Conservation (phyloP, 2,329 filamentous ascomycete genomes). For the Alternaria brassicae region DNA sequence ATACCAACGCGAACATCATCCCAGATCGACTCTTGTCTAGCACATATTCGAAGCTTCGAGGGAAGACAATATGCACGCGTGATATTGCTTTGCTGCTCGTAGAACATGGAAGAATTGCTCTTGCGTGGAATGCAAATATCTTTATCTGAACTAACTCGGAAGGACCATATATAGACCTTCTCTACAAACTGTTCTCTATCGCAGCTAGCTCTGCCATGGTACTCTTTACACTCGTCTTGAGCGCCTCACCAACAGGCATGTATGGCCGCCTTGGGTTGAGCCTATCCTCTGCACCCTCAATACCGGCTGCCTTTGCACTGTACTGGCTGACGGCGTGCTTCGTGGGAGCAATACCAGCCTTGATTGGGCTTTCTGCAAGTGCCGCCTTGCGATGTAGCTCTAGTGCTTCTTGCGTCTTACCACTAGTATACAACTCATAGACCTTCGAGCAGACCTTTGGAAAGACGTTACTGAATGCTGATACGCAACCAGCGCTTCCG, state of each 20-base stretch:
- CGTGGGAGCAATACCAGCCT: slow-evolving; percentile 70
- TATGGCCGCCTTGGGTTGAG: slow-evolving; percentile 40
- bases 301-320: slow-evolving; percentile 65
- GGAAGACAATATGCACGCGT: background rate
- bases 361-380: slow-evolving; percentile 70
- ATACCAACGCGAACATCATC: background rate
- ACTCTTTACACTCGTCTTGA: slow-evolving; percentile 32
- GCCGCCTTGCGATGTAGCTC: slow-evolving; percentile 67
- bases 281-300: slow-evolving; percentile 47
- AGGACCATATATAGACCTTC: background rate
- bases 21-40: background rate
- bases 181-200: slow-evolving; percentile 32
- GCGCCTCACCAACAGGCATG: slow-evolving; percentile 33
- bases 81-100: background rate
- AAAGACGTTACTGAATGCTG: slow-evolving; percentile 65
- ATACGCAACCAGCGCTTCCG: slow-evolving; percentile 63
- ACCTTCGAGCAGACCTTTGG: slow-evolving; percentile 64
- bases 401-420: slow-evolving; percentile 65
- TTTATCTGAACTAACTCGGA: background rate
- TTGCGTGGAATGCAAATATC: background rate
- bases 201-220: slow-evolving; percentile 35
- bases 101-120: background rate
- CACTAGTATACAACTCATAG: slow-evolving; percentile 67
- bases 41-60: background rate
- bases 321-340: slow-evolving; percentile 72